phyloP scores from a whole-genome alignment of 2,329 filamentous ascomycete genomes.

The Penicillium sp. region DNA sequence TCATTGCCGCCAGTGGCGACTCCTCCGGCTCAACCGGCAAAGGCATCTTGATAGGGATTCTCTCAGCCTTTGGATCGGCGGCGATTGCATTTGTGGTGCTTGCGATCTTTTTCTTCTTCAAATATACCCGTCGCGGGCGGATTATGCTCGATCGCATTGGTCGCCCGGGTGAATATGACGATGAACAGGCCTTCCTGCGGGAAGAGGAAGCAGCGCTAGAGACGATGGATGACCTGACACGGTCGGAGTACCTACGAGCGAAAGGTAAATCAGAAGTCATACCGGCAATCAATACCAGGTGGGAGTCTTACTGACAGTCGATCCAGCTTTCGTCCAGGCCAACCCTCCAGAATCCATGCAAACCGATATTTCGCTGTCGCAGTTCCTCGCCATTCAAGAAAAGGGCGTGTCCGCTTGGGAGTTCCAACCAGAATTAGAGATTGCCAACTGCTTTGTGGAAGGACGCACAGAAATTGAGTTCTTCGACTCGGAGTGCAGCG shows the following conservation, averaged over 20 bases:
- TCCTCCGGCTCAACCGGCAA: constrained; percentile 64
- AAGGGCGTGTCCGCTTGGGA: constrained; percentile 99
- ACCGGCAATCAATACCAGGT: neutral
- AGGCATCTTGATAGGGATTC: constrained; percentile 91
- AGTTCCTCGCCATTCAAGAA: constrained; percentile 97
- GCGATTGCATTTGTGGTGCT: constrained; percentile 81
- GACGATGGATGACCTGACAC: constrained; percentile 90
- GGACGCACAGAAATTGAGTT: constrained; percentile 97
- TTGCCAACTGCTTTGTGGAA: constrained; percentile 98
- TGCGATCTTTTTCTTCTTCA: constrained; percentile 87
- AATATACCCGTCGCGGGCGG: constrained; percentile 83
- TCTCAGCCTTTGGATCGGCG: constrained; percentile 92
- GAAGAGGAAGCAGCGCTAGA: constrained; percentile 96
- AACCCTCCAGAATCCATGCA: constrained; percentile 95
- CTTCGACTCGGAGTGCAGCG: constrained; percentile 96
- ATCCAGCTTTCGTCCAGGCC: constrained; percentile 83
- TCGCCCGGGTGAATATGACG: constrained; percentile 93
- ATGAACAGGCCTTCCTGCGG: constrained; percentile 90
- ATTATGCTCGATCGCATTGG: constrained; percentile 94
- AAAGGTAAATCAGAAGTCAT: constrained; percentile 71
- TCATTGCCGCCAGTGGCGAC: constrained; percentile 46
- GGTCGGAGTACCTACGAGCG: constrained; percentile 88
- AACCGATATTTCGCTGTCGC: constrained; percentile 95
- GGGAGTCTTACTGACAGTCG: constrained; percentile 11
- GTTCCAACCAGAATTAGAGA: constrained; percentile 98